phyloP scores from a whole-genome alignment of 1,284 basidiomycete species.

The Anthracocystis panici-leucophaei region DNA sequence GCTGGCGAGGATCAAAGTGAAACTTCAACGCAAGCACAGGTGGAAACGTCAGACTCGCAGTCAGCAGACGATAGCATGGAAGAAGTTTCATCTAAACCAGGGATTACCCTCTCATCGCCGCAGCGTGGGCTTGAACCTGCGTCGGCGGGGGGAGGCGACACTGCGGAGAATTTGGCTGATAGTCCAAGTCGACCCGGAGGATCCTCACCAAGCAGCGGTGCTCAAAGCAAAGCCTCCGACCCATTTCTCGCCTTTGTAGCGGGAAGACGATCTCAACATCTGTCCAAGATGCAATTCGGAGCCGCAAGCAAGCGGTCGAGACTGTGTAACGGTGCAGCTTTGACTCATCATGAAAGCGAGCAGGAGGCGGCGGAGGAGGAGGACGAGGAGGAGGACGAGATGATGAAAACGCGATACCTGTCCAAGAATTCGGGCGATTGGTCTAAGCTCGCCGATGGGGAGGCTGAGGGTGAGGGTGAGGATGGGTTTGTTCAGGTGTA shows the following conservation, averaged over 20 bases:
- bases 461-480: slow-evolving; percentile 27
- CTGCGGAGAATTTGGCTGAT: slow-evolving; percentile 9
- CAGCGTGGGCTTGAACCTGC: slow-evolving; percentile 29
- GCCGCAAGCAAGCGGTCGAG: slow-evolving; percentile 24
- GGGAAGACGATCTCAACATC: slow-evolving; percentile 40
- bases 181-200: slow-evolving; percentile 24
- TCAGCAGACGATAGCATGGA: slow-evolving; percentile 43
- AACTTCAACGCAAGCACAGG: neutral
- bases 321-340: slow-evolving; percentile 24
- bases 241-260: slow-evolving; percentile 61
- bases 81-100: slow-evolving; percentile 12
- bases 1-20: neutral
- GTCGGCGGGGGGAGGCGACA: neutral
- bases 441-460: slow-evolving; percentile 28
- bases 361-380: neutral
- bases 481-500: slow-evolving; percentile 48
- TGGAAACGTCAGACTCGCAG: slow-evolving; percentile 8
- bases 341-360: slow-evolving; percentile 4
- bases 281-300: slow-evolving; percentile 16
- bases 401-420: slow-evolving; percentile 21
- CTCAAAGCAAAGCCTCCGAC: slow-evolving; percentile 30
- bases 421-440: slow-evolving; percentile 46
- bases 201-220: neutral
- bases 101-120: slow-evolving; percentile 45
- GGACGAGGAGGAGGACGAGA: slow-evolving; percentile 22